Evolutionary conservation across 169 alveolate genomes (phyloP).

Genomic region (Plasmodium vinckei): DNA sequence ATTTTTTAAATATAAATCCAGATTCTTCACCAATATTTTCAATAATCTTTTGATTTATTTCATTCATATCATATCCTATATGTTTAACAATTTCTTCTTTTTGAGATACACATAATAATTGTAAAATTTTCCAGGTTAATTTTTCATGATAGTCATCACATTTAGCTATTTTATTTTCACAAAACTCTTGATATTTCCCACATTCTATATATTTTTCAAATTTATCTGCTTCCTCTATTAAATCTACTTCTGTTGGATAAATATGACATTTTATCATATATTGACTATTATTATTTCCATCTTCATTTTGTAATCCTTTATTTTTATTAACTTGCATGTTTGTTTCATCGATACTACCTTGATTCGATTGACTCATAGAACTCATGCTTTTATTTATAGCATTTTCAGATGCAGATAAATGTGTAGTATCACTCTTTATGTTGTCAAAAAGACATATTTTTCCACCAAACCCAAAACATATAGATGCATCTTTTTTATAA

Average conservation of each 20-base stretch:
- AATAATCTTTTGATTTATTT: conserved; percentile 16
- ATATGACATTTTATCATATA: conserved; percentile 38
- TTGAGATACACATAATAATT: conserved; percentile 49
- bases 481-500: conserved; percentile 78
- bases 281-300: neutral
- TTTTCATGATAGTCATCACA: conserved; percentile 73
- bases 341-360: neutral
- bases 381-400: neutral
- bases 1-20: conserved; percentile 62
- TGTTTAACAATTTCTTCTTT: conserved; percentile 59
- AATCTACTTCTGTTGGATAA: conserved; percentile 59
- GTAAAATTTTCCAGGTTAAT: conserved; percentile 70
- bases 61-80: conserved; percentile 64
- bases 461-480: conserved; percentile 82
- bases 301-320: neutral
- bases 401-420: neutral
- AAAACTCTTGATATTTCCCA: conserved; percentile 70
- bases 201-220: conserved; percentile 56
- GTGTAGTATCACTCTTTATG: neutral
- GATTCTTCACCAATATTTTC: conserved; percentile 50
- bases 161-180: conserved; percentile 36
- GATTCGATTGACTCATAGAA: neutral
- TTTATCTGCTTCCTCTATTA: conserved; percentile 65
- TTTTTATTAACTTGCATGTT: neutral
- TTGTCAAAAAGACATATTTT: conserved; percentile 62